These are phyloP conservation scores for Cicer arietinum DNA, from an alignment of 306 rosid species.

Conservation along the genomic window DNA sequence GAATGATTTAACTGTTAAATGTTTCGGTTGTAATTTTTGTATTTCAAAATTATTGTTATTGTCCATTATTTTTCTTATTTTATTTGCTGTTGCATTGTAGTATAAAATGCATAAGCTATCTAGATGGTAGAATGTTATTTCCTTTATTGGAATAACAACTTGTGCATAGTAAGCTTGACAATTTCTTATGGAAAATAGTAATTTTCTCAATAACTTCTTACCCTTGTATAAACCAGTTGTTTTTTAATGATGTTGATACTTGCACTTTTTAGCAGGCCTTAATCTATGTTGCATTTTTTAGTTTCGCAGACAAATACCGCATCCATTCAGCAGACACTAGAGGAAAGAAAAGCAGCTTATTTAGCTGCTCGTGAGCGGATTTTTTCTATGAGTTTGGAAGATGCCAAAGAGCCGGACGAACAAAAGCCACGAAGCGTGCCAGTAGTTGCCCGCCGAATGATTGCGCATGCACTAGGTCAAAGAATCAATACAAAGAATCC, in stretches of 20 bases:
- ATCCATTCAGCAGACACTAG: slow-evolving; percentile 66
- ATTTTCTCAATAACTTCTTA: slow-evolving; percentile 20
- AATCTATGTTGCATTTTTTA: slow-evolving; percentile 43
- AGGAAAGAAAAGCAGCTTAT: slow-evolving; percentile 88
- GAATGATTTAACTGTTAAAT: slow-evolving; percentile 3
- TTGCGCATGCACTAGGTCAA: slow-evolving; percentile 95
- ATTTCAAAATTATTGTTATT: slow-evolving; percentile 5
- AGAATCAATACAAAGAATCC: slow-evolving; percentile 61
- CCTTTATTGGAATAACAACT: slow-evolving; percentile 8
- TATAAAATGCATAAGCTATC: background rate
- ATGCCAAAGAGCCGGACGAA: slow-evolving; percentile 57
- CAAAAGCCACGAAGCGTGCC: slow-evolving; percentile 79
- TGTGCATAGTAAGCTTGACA: background rate
- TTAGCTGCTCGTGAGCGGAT: slow-evolving; percentile 89
- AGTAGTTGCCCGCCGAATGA: slow-evolving; percentile 95
- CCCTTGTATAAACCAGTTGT: background rate
- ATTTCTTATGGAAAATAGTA: slow-evolving; percentile 2
- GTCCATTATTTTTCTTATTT: background rate
- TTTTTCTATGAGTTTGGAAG: slow-evolving; percentile 66
- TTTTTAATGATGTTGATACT: background rate
- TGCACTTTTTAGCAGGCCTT: slow-evolving; percentile 34
- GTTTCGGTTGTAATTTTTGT: background rate
- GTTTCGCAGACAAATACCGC: slow-evolving; percentile 51
- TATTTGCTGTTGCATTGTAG: background rate
- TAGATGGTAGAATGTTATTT: slow-evolving; percentile 14